Conservation (phyloP, 2,329 filamentous ascomycete genomes). For the Hirsutella thompsonii region DNA sequence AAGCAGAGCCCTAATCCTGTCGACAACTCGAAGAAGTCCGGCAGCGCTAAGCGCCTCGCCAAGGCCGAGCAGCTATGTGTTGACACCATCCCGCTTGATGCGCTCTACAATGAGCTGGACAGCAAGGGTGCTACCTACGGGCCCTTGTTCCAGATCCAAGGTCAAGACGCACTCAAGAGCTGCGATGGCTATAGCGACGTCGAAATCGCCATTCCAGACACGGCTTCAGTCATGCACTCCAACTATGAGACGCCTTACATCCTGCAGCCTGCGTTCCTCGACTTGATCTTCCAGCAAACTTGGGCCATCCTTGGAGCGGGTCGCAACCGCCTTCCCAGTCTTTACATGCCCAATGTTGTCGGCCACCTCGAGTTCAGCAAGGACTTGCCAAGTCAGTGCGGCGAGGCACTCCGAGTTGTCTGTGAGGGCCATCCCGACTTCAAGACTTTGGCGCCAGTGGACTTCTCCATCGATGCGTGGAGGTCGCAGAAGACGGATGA, state of each 20-base stretch:
- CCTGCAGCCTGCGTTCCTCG: conserved; percentile 32
- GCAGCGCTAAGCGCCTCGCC: conserved; percentile 6
- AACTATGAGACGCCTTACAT: conserved; percentile 27
- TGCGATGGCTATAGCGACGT: conserved; percentile 7
- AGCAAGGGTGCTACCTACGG: conserved; percentile 13
- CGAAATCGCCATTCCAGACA: conserved; percentile 27
- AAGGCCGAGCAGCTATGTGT: conserved; percentile 1
- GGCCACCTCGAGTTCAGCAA: conserved; percentile 16
- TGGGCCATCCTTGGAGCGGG: conserved; percentile 25
- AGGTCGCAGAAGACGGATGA: conserved; percentile 8
- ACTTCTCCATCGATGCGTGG: conserved; percentile 22
- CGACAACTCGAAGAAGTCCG: background rate
- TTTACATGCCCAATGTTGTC: conserved; percentile 23
- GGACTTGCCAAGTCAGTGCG: conserved; percentile 11
- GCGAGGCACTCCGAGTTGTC: conserved; percentile 15
- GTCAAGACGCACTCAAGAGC: conserved; percentile 4
- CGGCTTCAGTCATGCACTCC: conserved; percentile 29
- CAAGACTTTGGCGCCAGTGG: conserved; percentile 13
- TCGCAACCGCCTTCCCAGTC: conserved; percentile 12
- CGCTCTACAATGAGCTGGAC: conserved; percentile 15
- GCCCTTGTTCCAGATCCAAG: conserved; percentile 10
- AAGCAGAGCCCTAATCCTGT: conserved; percentile 12
- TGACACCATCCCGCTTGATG: conserved; percentile 5
- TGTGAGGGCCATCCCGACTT: conserved; percentile 12
- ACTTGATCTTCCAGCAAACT: conserved; percentile 28